phyloP scores from a whole-genome alignment of 2,329 filamentous ascomycete species.

The Penicillium hordei region DNA sequence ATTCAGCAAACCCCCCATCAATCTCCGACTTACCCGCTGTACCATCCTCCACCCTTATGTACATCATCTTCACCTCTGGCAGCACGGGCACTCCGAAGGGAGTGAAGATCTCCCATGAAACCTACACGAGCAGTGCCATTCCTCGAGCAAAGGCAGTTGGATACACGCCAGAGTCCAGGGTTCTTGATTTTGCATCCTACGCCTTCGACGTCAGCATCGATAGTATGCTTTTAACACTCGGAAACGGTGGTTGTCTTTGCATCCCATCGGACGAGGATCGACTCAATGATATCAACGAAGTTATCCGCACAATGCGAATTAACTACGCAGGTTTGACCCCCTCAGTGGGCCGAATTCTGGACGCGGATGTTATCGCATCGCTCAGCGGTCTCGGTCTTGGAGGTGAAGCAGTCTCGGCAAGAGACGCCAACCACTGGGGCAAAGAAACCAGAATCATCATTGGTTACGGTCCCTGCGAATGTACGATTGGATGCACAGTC shows the following conservation, averaged over 20 bases:
- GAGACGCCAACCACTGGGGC: conserved; percentile 45
- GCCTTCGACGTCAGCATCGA: conserved; percentile 55
- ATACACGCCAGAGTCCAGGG: conserved; percentile 54
- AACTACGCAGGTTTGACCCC: conserved; percentile 61
- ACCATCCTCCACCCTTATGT: conserved; percentile 48
- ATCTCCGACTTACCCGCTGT: conserved; percentile 24
- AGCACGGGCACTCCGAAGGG: conserved; percentile 56
- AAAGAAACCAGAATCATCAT: conserved; percentile 46
- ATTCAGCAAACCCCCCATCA: conserved; percentile 11
- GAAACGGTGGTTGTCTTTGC: conserved; percentile 60
- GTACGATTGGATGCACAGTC: conserved; percentile 43
- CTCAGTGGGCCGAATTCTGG: conserved; percentile 53
- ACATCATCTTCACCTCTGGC: conserved; percentile 61
- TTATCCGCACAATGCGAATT: conserved; percentile 52
- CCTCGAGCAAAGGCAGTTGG: conserved; percentile 55
- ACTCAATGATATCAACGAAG: conserved; percentile 50
- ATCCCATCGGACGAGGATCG: conserved; percentile 54
- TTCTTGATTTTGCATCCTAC: conserved; percentile 60
- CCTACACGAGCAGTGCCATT: conserved; percentile 57
- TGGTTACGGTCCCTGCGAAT: conserved; percentile 47
- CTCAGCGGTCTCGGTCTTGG: conserved; percentile 45
- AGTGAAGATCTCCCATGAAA: conserved; percentile 61
- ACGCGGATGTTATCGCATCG: conserved; percentile 43
- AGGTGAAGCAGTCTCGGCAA: conserved; percentile 46
- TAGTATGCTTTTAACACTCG: conserved; percentile 57